A percentile compares a stretch with the other conserved stretches of the same genome.
Evolutionary conservation across 495 filamentous ascomycete species (phyloP).

Genomic region (Xylaria flabelliformis): DNA sequence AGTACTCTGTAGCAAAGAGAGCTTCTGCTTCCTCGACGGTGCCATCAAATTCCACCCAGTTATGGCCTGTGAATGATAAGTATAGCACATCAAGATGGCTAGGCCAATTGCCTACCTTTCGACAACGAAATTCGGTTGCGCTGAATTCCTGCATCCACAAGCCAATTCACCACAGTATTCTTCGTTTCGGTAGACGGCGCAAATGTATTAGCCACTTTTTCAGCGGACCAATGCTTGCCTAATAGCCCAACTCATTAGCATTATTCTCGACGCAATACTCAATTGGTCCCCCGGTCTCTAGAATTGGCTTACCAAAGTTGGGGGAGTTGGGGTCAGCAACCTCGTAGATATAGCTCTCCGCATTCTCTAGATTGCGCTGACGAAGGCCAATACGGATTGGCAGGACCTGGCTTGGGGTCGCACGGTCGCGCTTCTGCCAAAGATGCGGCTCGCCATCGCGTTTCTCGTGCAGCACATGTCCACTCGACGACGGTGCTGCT

Average conservation of each 20-base stretch:
- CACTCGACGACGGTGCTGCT: conserved; percentile 16
- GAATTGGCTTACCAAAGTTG: conserved; percentile 60
- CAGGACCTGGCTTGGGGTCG: conserved; percentile 42
- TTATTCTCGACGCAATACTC: neutral
- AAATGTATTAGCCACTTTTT: conserved; percentile 29
- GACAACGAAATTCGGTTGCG: conserved; percentile 17
- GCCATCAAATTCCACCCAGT: conserved; percentile 60
- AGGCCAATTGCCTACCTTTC: conserved; percentile 18
- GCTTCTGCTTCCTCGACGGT: conserved; percentile 58
- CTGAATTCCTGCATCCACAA: conserved; percentile 26
- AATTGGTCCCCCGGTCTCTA: conserved; percentile 43
- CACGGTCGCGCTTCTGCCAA: conserved; percentile 32
- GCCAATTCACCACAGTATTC: conserved; percentile 26
- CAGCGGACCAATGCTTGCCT: conserved; percentile 32
- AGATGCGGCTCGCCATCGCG: conserved; percentile 22
- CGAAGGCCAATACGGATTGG: conserved; percentile 63
- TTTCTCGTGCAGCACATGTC: conserved; percentile 27
- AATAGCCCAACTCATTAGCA: neutral
- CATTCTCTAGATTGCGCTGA: conserved; percentile 60
- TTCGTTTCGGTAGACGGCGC: conserved; percentile 27
- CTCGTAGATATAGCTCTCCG: conserved; percentile 53
- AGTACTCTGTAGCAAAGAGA: conserved; percentile 62
- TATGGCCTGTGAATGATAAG: conserved; percentile 27
- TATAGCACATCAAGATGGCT: neutral
- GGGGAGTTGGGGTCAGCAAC: conserved; percentile 46